A percentile compares a stretch with the other conserved stretches of the same genome.
Evolutionary conservation across 2,329 filamentous ascomycete genomes (phyloP).

Genomic region (Colletotrichum somersetense): DNA sequence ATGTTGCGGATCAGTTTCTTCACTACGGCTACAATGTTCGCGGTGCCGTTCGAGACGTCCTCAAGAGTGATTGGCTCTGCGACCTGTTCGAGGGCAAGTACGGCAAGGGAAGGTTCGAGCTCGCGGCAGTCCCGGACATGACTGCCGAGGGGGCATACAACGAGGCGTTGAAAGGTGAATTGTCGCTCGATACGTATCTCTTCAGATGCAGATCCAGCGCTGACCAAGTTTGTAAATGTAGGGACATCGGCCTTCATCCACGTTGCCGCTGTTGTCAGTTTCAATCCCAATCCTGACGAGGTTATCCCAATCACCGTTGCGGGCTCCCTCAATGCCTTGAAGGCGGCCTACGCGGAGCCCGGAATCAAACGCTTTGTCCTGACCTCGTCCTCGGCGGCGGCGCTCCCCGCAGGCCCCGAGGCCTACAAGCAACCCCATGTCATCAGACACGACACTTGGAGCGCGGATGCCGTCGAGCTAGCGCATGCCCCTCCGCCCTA

Average conservation of each 20-base stretch:
- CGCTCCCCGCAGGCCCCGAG: conserved; percentile 38
- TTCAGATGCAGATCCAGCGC: conserved; percentile 9
- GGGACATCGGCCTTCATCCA: conserved; percentile 52
- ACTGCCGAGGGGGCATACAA: conserved; percentile 44
- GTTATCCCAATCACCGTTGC: conserved; percentile 52
- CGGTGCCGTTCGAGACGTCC: conserved; percentile 52
- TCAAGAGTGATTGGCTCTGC: conserved; percentile 48
- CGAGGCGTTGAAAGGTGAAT: conserved; percentile 47
- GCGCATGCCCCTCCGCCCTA: conserved; percentile 55
- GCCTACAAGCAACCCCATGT: conserved; percentile 42
- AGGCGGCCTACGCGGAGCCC: conserved; percentile 49
- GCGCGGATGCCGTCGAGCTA: conserved; percentile 48
- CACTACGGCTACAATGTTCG: conserved; percentile 52
- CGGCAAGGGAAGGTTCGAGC: conserved; percentile 50
- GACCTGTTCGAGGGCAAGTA: conserved; percentile 49
- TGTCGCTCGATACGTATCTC: no score
- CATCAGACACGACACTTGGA: conserved; percentile 50
- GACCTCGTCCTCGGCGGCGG: conserved; percentile 51
- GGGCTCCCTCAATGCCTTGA: conserved; percentile 48
- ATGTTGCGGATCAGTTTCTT: conserved; percentile 53
- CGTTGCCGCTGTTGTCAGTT: conserved; percentile 51
- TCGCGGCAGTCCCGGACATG: conserved; percentile 52
- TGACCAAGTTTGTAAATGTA: conserved; percentile 35
- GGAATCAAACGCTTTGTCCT: conserved; percentile 56
- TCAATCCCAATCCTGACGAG: conserved; percentile 53